Evolutionary conservation across 2,329 filamentous ascomycete genomes (phyloP).

Genomic region (Cladosporium sp.): DNA sequence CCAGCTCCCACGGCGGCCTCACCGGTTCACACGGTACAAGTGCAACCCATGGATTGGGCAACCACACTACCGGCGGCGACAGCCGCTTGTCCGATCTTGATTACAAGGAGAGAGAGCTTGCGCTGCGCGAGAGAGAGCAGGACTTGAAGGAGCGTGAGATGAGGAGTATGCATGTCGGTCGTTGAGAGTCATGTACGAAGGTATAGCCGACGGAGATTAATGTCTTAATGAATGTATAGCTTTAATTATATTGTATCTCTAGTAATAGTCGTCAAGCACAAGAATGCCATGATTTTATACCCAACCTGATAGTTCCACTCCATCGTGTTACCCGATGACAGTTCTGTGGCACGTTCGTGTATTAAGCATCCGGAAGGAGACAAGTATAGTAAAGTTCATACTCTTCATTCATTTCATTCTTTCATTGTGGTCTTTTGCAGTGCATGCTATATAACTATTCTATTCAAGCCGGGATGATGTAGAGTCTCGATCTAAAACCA

Average conservation of each 20-base stretch:
- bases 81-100: background rate
- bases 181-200: background rate
- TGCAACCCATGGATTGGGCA: background rate
- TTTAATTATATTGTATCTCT: too few relatives aligned
- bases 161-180: background rate
- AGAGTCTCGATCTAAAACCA: background rate
- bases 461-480: background rate
- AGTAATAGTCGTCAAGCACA: too few relatives aligned
- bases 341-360: too few relatives aligned
- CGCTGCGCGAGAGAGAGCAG: background rate
- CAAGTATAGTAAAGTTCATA: too few relatives aligned
- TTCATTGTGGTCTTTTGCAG: background rate
- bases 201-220: background rate
- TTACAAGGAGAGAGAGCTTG: background rate
- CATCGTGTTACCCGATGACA: too few relatives aligned
- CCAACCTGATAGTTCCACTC: too few relatives aligned
- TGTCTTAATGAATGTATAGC: background rate
- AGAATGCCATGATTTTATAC: background rate
- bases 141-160: constrained; percentile 3
- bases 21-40: background rate
- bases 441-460: background rate
- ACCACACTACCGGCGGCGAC: background rate
- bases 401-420: background rate
- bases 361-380: too few relatives aligned
- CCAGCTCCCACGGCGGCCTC: background rate